phyloP scores from a whole-genome alignment of 2,329 filamentous ascomycete genomes.

The Ceratocystis smalleyi region DNA sequence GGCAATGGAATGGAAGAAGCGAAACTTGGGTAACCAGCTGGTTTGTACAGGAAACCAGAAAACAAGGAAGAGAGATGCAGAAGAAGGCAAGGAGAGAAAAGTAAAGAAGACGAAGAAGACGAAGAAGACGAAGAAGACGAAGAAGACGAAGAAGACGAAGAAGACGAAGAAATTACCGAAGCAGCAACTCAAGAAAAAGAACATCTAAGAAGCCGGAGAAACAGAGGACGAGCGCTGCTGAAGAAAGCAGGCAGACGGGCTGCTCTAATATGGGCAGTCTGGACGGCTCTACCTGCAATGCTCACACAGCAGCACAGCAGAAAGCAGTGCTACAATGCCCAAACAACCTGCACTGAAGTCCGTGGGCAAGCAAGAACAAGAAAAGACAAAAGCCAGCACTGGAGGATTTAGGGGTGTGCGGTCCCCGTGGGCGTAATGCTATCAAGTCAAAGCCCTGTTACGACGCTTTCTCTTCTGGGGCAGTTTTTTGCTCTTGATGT shows the following conservation, averaged over 20 bases:
- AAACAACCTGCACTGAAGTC: too few species aligned
- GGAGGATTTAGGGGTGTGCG: not conserved
- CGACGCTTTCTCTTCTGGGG: not conserved
- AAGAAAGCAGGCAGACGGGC: slow-evolving; percentile 4
- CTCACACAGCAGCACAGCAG: not conserved
- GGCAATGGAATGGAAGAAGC: not conserved
- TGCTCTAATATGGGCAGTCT: slow-evolving; percentile 9
- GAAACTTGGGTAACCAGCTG: slow-evolving; percentile 6
- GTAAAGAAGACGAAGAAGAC: slow-evolving; percentile 11
- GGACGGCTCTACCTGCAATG: not conserved
- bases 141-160: slow-evolving; percentile 11
- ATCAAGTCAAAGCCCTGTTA: not conserved
- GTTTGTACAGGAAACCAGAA: not conserved
- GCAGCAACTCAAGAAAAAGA: slow-evolving; percentile 11
- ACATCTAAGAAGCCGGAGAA: slow-evolving; percentile 1
- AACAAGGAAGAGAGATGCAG: not conserved
- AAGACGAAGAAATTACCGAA: slow-evolving; percentile 11
- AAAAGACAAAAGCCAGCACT: not conserved
- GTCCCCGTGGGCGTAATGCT: not conserved
- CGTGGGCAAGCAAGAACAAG: too few species aligned
- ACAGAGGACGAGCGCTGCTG: not conserved
- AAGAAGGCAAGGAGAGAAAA: not conserved
- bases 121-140: slow-evolving; percentile 13
- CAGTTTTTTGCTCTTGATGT: not conserved
- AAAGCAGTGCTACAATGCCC: too few species aligned